Percentiles rank a stretch among this genome's conserved stretches.
phyloP scores from a whole-genome alignment of 2,329 filamentous ascomycete species.

The Beauveria asiatica region DNA sequence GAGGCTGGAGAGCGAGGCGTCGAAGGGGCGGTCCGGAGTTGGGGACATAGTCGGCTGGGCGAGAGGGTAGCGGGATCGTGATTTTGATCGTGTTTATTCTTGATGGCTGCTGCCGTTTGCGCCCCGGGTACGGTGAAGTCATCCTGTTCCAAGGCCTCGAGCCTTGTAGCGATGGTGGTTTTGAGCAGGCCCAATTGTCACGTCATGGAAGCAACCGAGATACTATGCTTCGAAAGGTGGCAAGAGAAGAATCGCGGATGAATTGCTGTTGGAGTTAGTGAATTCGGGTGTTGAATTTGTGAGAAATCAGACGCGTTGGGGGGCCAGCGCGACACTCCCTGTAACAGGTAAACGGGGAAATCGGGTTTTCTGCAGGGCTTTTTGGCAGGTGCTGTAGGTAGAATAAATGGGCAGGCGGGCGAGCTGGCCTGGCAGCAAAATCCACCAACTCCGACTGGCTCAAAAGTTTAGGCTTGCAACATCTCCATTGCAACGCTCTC shows the following conservation, averaged over 20 bases:
- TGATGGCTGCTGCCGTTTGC: not conserved
- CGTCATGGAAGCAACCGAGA: not conserved
- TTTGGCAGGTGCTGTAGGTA: too few relatives aligned
- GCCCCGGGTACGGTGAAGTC: not conserved
- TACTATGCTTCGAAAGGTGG: not conserved
- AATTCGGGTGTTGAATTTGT: too few relatives aligned
- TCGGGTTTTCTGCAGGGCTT: too few relatives aligned
- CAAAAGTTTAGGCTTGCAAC: not conserved
- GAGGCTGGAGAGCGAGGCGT: conserved; percentile 38
- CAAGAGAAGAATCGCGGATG: not conserved
- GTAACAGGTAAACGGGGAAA: too few relatives aligned
- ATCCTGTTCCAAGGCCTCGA: not conserved
- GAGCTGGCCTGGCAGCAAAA: not conserved
- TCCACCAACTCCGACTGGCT: not conserved
- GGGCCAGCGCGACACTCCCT: not conserved
- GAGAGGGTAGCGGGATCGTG: not conserved
- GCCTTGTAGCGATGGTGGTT: not conserved
- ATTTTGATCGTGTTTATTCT: not conserved
- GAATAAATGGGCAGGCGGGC: not conserved
- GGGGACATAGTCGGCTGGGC: conserved; percentile 29
- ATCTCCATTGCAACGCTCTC: not conserved
- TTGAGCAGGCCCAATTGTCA: not conserved
- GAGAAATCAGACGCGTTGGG: not conserved
- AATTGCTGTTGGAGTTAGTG: not conserved
- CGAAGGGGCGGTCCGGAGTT: conserved; percentile 40